Percentiles rank a stretch among this genome's conserved stretches.
Conservation (phyloP, 2,329 filamentous ascomycete genomes). For the Shiraia sp. region DNA sequence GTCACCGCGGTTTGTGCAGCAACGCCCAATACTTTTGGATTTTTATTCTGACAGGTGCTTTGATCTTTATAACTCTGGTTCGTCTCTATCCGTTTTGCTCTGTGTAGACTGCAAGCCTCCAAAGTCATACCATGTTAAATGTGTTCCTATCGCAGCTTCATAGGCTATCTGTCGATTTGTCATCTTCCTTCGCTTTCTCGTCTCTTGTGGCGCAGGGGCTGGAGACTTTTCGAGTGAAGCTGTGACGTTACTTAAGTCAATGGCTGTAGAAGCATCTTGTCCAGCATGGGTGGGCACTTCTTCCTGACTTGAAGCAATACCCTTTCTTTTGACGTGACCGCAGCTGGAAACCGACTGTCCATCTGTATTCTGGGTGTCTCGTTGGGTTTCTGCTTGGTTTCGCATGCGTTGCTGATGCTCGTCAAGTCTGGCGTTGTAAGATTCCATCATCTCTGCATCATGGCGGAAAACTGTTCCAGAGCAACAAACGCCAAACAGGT, state of each 20-base stretch:
- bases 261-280: background rate
- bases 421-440: constrained; percentile 23
- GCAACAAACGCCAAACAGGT: constrained; percentile 73
- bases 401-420: constrained; percentile 13
- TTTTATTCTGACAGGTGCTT: too few relatives aligned
- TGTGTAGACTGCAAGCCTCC: constrained; percentile 48
- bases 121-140: constrained; percentile 49
- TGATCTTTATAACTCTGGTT: constrained; percentile 18
- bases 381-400: constrained; percentile 12
- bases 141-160: constrained; percentile 32
- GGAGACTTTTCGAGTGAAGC: too few relatives aligned
- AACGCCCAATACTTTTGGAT: too few relatives aligned
- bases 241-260: background rate
- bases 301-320: too few relatives aligned
- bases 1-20: too few relatives aligned
- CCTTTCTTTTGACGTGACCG: constrained; percentile 2
- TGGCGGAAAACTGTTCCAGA: constrained; percentile 64
- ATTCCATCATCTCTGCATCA: constrained; percentile 62
- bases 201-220: background rate
- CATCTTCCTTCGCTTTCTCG: constrained; percentile 5
- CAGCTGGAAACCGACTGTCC: constrained; percentile 1
- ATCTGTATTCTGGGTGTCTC: constrained; percentile 12
- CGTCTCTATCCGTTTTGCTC: constrained; percentile 17
- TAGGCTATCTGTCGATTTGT: constrained; percentile 30
- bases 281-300: background rate